phyloP scores from a whole-genome alignment of 345 rosid genomes.

The Tarenaya hassleriana region DNA sequence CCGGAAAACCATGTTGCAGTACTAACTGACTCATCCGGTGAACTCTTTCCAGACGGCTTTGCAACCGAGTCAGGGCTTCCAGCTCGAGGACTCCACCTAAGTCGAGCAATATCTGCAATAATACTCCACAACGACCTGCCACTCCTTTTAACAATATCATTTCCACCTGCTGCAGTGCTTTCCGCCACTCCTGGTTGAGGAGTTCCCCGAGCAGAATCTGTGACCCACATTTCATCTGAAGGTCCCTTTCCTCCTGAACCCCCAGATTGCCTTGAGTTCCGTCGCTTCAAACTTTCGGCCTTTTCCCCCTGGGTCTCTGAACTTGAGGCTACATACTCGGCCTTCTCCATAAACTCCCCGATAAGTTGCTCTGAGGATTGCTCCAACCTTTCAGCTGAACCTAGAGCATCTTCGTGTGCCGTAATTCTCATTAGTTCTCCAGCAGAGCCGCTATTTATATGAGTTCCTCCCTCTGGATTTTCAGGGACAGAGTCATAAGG shows the following conservation, averaged over 20 bases:
- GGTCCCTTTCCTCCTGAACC: slow-evolving; percentile 71
- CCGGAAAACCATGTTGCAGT: slow-evolving; percentile 87
- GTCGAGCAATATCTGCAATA: slow-evolving; percentile 54
- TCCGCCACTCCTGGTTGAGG: slow-evolving; percentile 38
- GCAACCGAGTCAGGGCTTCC: slow-evolving; percentile 48
- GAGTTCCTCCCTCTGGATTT: slow-evolving; percentile 29
- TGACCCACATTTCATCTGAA: slow-evolving; percentile 84
- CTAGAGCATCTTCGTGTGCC: slow-evolving; percentile 51
- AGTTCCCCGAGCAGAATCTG: slow-evolving; percentile 45
- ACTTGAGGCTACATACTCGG: slow-evolving; percentile 42
- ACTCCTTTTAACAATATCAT: slow-evolving; percentile 45
- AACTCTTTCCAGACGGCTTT: slow-evolving; percentile 48
- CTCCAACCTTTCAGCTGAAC: slow-evolving; percentile 56
- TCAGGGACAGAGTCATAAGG: slow-evolving; percentile 27
- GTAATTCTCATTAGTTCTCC: slow-evolving; percentile 28
- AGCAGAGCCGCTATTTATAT: slow-evolving; percentile 26
- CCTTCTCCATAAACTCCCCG: slow-evolving; percentile 68
- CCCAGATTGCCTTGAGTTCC: slow-evolving; percentile 35
- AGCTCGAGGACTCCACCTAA: slow-evolving; percentile 63
- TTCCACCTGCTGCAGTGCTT: slow-evolving; percentile 31
- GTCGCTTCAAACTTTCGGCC: slow-evolving; percentile 31
- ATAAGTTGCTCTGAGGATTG: slow-evolving; percentile 37
- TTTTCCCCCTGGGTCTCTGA: slow-evolving; percentile 39
- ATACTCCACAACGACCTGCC: slow-evolving; percentile 74
- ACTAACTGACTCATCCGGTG: slow-evolving; percentile 52